Conservation (phyloP, 1,139 yeast genomes). For the Candida freyschussii region DNA sequence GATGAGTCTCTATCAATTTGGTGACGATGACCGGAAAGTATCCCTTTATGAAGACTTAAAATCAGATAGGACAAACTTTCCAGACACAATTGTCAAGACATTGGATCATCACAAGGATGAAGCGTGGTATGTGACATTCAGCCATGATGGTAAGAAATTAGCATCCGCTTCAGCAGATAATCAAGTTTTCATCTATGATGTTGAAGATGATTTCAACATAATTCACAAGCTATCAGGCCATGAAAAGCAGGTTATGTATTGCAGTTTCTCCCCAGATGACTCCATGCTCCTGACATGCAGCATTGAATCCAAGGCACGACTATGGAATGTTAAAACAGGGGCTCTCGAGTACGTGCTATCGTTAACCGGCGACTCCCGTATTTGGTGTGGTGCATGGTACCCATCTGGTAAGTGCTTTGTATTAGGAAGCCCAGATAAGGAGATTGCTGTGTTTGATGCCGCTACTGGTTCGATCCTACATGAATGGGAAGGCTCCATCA, state of each 20-base stretch:
- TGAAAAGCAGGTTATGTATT: constrained; percentile 57
- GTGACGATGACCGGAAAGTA: constrained; percentile 19
- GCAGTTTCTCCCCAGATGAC: constrained; percentile 71
- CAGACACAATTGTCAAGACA: constrained; percentile 38
- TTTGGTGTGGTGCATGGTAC: constrained; percentile 74
- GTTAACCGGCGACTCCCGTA: constrained; percentile 27
- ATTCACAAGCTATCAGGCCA: constrained; percentile 40
- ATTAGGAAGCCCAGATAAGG: constrained; percentile 76
- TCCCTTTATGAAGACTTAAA: constrained; percentile 27
- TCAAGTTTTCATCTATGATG: constrained; percentile 62
- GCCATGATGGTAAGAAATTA: constrained; percentile 68
- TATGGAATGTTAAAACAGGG: constrained; percentile 57
- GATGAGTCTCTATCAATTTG: constrained; percentile 35
- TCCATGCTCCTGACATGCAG: constrained; percentile 56
- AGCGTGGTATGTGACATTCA: constrained; percentile 79
- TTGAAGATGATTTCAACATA: constrained; percentile 46
- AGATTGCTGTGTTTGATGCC: constrained; percentile 56
- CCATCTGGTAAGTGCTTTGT: constrained; percentile 59
- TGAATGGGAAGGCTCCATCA: constrained; percentile 37
- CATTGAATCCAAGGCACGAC: constrained; percentile 55
- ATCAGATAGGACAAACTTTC: constrained; percentile 39
- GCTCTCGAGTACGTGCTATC: constrained; percentile 11
- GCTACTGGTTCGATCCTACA: constrained; percentile 34
- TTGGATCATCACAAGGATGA: constrained; percentile 61
- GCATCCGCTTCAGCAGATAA: constrained; percentile 78